Conservation (phyloP, 1,139 yeast genomes). For the Hyphopichia burtonii region DNA sequence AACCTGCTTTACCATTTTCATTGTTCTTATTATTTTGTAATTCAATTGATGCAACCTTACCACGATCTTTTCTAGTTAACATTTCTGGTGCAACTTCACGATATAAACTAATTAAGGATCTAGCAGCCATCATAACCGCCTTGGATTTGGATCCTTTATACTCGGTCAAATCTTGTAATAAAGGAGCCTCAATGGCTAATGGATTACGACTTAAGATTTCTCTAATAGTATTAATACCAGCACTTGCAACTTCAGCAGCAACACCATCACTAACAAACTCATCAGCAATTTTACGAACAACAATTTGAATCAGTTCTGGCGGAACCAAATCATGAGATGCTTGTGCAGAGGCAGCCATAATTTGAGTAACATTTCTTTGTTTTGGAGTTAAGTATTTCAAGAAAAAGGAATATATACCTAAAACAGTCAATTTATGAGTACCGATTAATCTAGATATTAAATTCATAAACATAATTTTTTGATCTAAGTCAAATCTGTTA, state of each 20-base stretch:
- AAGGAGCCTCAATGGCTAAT: constrained; percentile 80
- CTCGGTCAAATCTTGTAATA: constrained; percentile 84
- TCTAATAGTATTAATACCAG: constrained; percentile 92
- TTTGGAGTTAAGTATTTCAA: constrained; percentile 90
- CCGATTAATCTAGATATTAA: constrained; percentile 86
- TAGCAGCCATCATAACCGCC: constrained; percentile 92
- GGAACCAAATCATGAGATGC: constrained; percentile 96
- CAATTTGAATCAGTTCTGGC: constrained; percentile 78
- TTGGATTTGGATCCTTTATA: constrained; percentile 93
- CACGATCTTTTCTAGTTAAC: constrained; percentile 87
- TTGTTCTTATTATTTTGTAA: constrained; percentile 52
- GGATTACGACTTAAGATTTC: constrained; percentile 94
- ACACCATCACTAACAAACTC: constrained; percentile 99
- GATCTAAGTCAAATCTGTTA: constrained; percentile 76
- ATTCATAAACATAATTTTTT: constrained; percentile 84
- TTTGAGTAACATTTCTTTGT: constrained; percentile 90
- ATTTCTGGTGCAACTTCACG: constrained; percentile 96
- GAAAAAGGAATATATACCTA: constrained; percentile 87
- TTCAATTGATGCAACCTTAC: constrained; percentile 85
- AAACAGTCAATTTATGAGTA: constrained; percentile 85
- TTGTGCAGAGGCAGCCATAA: constrained; percentile 96
- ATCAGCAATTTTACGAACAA: constrained; percentile 90
- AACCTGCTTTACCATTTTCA: constrained; percentile 28
- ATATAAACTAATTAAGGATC: constrained; percentile 80
- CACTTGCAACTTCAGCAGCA: constrained; percentile 96